Base-by-base conservation (phyloP, 148 eudicot genomes). In the Rhododendron williamsianum region DNA sequence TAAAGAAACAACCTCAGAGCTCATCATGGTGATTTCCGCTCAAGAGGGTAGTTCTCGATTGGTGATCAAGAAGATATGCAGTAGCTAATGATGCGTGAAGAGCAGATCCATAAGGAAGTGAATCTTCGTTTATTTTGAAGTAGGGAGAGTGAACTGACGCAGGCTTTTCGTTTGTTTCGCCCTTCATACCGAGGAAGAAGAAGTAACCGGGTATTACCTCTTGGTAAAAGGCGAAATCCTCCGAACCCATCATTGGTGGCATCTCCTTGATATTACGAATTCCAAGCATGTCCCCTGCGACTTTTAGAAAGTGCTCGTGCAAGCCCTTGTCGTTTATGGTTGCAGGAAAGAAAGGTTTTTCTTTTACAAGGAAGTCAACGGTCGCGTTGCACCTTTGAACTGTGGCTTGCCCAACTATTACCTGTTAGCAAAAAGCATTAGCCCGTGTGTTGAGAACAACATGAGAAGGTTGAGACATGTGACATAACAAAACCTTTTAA, bases 351-450 rank as follows among this genome's bases (percentile, higher is more conserved):
- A 89, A 87, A 1, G 90, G 88, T 33, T 85, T 87, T 36, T 90
- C 85, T 3, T 82, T 78, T 45, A 77, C 78, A 0, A 84, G 49
- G 87, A 97, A 97, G 81, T 90, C 87, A 27, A 97, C 91, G 16
- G 95, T 93, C 67, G 98, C 98, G n/a, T 95, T 92, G 91, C 99
- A 97, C 87, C 99, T 90, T 48, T 94, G 98, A 5, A 97, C 99
- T 6, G 94, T 88, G 23, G 99, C 98, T 92, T 97, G 99, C 49
- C 90, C 87, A 6, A 82, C 89, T 48, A 97, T 97, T 16, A 97
- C 99, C 99, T 97, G 93, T 72, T 76, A 78, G 30, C 78, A 52
- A 83, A 65, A 48, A n/a, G 52, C 85, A 65, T 81, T 81, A 58
- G 82, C 58, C 58, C 21, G 51, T 9, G 48, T 27, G 15, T n/a